Evolutionary conservation across 331 rosid genomes (phyloP).

Genomic region (Malus hybrid): DNA sequence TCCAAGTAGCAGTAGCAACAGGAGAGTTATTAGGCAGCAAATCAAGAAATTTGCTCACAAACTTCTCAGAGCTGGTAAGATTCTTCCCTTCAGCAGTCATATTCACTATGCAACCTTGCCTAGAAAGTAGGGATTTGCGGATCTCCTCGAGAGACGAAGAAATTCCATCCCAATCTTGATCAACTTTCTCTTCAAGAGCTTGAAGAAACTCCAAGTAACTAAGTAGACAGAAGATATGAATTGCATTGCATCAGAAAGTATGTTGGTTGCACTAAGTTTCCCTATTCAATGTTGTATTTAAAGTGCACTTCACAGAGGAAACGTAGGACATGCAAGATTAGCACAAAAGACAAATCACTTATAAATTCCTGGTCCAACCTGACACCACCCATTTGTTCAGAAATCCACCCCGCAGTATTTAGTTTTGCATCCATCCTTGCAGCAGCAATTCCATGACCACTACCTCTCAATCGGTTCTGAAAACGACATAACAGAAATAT

Average conservation of each 20-base stretch:
- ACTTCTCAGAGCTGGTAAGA: constrained; percentile 41
- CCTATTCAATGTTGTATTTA: neutral
- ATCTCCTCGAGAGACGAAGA: constrained; percentile 92
- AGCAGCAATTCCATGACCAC: constrained; percentile 97
- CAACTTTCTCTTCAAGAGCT: constrained; percentile 75
- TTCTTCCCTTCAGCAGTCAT: constrained; percentile 75
- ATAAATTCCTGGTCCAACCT: constrained; percentile 48
- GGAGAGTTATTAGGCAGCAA: constrained; percentile 62
- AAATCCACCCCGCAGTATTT: constrained; percentile 86
- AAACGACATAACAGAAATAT: constrained; percentile 7
- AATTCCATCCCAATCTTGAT: constrained; percentile 75
- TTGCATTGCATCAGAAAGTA: neutral
- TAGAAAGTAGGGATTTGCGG: constrained; percentile 65
- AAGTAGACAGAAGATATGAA: constrained; percentile 10
- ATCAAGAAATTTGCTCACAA: constrained; percentile 66
- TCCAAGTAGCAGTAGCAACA: constrained; percentile 38
- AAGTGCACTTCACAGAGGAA: neutral
- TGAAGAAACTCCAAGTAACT: constrained; percentile 86
- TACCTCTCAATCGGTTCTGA: constrained; percentile 90
- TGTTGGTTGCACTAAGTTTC: neutral
- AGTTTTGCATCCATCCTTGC: constrained; percentile 96
- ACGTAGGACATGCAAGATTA: neutral
- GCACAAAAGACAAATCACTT: constrained; percentile 7
- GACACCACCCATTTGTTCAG: constrained; percentile 96
- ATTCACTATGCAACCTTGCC: constrained; percentile 69